Evolutionary conservation across 768 basidiomycete genomes (phyloP).

Genomic region (Mycena galericulata): DNA sequence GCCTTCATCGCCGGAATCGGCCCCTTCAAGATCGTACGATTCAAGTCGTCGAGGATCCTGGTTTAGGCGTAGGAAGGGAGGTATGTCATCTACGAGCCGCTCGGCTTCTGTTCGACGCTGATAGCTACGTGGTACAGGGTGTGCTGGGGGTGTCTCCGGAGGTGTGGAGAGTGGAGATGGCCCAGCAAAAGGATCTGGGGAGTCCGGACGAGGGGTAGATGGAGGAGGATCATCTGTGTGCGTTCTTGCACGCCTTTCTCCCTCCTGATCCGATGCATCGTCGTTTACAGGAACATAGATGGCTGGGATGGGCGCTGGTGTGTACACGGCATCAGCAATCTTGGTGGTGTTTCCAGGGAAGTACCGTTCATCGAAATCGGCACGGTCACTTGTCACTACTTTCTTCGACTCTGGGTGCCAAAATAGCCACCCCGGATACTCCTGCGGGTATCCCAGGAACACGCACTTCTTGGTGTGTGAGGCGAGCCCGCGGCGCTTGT

Average conservation of each 20-base stretch:
- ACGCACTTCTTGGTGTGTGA: constrained; percentile 47
- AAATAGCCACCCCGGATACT: constrained; percentile 49
- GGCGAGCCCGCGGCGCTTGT: constrained; percentile 45
- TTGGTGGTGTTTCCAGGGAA: constrained; percentile 39
- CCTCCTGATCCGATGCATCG: constrained; percentile 2
- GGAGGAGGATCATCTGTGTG: neutral
- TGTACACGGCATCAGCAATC: neutral
- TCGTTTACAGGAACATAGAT: neutral
- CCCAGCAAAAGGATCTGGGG: neutral
- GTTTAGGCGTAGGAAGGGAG: too few relatives aligned
- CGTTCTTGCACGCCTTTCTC: neutral
- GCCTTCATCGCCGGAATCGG: neutral
- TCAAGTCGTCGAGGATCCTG: too few relatives aligned
- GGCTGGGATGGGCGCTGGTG: neutral
- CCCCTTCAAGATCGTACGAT: too few relatives aligned
- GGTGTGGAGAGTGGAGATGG: neutral
- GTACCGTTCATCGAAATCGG: constrained; percentile 48
- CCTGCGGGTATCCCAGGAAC: constrained; percentile 51
- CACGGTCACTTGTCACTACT: constrained; percentile 19
- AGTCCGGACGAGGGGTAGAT: neutral
- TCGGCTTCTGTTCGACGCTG: neutral
- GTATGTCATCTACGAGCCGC: constrained; percentile 7
- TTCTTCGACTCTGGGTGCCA: constrained; percentile 42
- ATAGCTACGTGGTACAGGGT: too few relatives aligned
- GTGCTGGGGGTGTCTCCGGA: neutral